Evolutionary conservation across 2,329 filamentous ascomycete genomes (phyloP), one percentile per base, ranked within the genome.

Genomic region (Cercospora sp.): DNA sequence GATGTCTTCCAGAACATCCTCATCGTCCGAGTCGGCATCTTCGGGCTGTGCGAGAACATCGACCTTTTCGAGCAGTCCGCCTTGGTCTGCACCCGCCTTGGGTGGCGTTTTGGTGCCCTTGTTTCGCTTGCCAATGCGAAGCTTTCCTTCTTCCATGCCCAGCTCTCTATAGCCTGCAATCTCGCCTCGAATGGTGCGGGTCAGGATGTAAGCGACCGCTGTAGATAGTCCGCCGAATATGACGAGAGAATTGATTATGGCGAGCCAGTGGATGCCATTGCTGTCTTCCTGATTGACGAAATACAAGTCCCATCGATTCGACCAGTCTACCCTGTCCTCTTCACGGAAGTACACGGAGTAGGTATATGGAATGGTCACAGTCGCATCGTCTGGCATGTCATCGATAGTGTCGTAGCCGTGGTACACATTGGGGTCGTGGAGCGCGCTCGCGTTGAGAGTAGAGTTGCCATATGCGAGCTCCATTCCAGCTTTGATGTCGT

Each of bases 261-360:
- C 92, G 65, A 97, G 84, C 91, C 92, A 96, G 78, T 97, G 93
- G 26, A 94, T 92, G 76, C 88, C 89, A 28, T 88, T 89, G 57
- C 91, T 91, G 72, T 94, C 91, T 67, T 92, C 90, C 76, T 95
- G 91, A 78, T 94, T 93, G 68, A 91, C 91, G 80, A 97, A 96
- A 79, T 96, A 97, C 64, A 94, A 82, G 75, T 96, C 91, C 93
- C 93, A 97, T 64, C 93, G 87, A 73, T 90, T 92, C 66, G 85
- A 84, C 93, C 93, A 97, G 71, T 95, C 92, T 61, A 96, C 83
- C 20, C 85, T 87, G 51, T 90, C 87, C 69, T 96, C 92, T 78
- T 96, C 91, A 62, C 92, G 89, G 82, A 93, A 97, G 80, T 95
- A 96, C 13, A 97, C 90, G 3, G 92, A 94, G 80, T 97, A 97